A percentile compares a stretch with the other conserved stretches of the same genome.
phyloP scores from a whole-genome alignment of 257 asterid species.

The Eustoma russellianum region DNA sequence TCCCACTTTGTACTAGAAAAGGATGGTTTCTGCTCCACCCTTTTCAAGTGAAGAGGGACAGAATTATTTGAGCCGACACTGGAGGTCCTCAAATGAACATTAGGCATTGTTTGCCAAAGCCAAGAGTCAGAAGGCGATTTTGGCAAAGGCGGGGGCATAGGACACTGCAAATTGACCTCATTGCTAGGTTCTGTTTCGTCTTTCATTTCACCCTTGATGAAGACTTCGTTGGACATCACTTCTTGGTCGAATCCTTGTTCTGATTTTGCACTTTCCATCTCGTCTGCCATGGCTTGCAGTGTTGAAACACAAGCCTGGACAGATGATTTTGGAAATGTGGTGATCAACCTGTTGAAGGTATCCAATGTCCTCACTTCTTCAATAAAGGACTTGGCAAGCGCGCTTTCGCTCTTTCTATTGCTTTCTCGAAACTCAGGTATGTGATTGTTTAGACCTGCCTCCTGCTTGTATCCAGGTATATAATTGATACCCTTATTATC shows the following conservation, averaged over 20 bases:
- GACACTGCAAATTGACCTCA: background rate
- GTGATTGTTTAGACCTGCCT: conserved; percentile 15
- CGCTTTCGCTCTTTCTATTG: conserved; percentile 6
- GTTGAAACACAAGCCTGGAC: conserved; percentile 8
- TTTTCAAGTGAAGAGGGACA: conserved; percentile 37
- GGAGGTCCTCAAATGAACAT: conserved; percentile 45
- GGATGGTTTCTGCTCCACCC: conserved; percentile 31
- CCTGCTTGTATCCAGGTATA: conserved; percentile 23
- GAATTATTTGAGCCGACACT: conserved; percentile 32
- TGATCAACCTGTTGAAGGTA: conserved; percentile 13
- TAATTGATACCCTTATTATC: too few species aligned
- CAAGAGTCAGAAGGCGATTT: conserved; percentile 97
- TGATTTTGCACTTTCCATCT: conserved; percentile 9
- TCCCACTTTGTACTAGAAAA: conserved; percentile 63
- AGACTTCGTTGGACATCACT: background rate
- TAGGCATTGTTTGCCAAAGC: conserved; percentile 78
- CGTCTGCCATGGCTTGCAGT: conserved; percentile 7
- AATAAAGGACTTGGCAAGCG: background rate
- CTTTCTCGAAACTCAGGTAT: conserved; percentile 24
- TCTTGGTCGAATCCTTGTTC: conserved; percentile 18
- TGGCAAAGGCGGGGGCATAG: conserved; percentile 53
- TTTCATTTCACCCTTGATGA: conserved; percentile 17
- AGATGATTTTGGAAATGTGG: too few species aligned
- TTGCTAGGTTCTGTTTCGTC: conserved; percentile 6
- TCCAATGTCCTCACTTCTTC: too few species aligned